A percentile compares a stretch with the other conserved stretches of the same genome.
Conservation (phyloP, 2,329 filamentous ascomycete genomes). For the Verticillium nonalfalfae region DNA sequence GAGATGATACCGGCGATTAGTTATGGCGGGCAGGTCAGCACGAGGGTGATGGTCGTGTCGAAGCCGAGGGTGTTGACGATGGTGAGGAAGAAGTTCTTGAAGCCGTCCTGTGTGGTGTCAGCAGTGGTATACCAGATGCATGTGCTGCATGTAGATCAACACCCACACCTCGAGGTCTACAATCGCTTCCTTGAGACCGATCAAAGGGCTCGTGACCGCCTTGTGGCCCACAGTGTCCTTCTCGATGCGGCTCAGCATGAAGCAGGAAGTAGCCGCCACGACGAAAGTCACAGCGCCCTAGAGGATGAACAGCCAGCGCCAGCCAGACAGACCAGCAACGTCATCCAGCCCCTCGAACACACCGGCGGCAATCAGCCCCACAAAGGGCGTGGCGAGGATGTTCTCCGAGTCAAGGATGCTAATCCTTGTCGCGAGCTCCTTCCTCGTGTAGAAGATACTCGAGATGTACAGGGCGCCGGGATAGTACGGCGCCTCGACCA, state of each 20-base stretch:
- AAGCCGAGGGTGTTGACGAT: constrained; percentile 30
- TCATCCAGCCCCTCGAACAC: constrained; percentile 27
- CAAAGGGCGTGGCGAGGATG: constrained; percentile 28
- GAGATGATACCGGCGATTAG: constrained; percentile 29
- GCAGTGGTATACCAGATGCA: constrained; percentile 24
- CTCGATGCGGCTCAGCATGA: constrained; percentile 27
- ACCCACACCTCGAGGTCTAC: constrained; percentile 37
- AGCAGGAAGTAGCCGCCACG: constrained; percentile 21
- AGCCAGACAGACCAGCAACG: constrained; percentile 15
- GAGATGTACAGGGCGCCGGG: constrained; percentile 31
- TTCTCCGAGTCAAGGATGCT: constrained; percentile 37
- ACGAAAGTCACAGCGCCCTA: constrained; percentile 20
- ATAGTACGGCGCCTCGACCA: constrained; percentile 41
- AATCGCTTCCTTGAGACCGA: constrained; percentile 33
- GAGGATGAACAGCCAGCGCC: constrained; percentile 27
- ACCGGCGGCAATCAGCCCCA: constrained; percentile 35
- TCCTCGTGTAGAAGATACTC: constrained; percentile 47
- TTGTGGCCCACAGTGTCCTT: constrained; percentile 18
- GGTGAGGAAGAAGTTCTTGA: constrained; percentile 34
- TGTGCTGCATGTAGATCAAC: constrained; percentile 40
- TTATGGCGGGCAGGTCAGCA: constrained; percentile 37
- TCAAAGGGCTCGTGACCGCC: constrained; percentile 23
- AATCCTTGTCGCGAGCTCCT: constrained; percentile 34
- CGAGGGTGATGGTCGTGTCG: constrained; percentile 31
- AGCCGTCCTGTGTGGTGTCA: constrained; percentile 19